These are phyloP conservation scores for Mucor circinelloides DNA, from an alignment of 371 early-diverging fungal genomes.

Conservation along the genomic window DNA sequence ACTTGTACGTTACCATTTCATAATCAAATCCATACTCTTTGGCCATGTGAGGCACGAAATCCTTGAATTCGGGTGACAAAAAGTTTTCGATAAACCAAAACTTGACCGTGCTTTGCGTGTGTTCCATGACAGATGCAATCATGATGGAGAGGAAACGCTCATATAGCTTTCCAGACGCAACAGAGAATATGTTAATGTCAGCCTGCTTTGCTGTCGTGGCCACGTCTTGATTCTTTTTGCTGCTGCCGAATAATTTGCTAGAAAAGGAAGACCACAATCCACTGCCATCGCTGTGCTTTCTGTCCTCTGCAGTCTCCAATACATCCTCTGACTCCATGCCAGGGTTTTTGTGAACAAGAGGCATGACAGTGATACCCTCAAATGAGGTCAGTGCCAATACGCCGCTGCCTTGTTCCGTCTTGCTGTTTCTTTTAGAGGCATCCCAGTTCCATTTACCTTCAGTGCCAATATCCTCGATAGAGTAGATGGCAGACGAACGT, in stretches of 20 bases:
- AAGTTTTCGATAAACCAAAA: conserved; percentile 98
- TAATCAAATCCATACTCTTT: conserved; percentile 84
- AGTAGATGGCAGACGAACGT: conserved; percentile 77
- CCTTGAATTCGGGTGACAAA: conserved; percentile 91
- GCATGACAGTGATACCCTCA: conserved; percentile 81
- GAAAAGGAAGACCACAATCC: conserved; percentile 57
- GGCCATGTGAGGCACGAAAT: conserved; percentile 89
- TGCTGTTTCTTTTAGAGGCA: conserved; percentile 7
- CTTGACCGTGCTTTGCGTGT: conserved; percentile 87
- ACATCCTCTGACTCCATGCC: conserved; percentile 83
- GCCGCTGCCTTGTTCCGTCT: conserved; percentile 24
- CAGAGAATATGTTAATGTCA: conserved; percentile 93
- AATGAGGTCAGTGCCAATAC: conserved; percentile 70
- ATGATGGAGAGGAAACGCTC: conserved; percentile 96
- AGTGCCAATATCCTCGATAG: conserved; percentile 67
- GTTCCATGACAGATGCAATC: conserved; percentile 90
- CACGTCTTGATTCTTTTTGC: neutral
- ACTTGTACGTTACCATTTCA: conserved; percentile 94
- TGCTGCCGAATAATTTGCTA: conserved; percentile 23
- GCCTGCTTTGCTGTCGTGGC: conserved; percentile 44
- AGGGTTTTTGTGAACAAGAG: conserved; percentile 73
- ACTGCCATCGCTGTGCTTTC: conserved; percentile 22
- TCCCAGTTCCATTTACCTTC: conserved; percentile 48
- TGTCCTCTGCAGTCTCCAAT: conserved; percentile 45
- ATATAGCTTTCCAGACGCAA: conserved; percentile 96